Conservation (phyloP, 2,329 filamentous ascomycete species). For the Botrytis fabae region DNA sequence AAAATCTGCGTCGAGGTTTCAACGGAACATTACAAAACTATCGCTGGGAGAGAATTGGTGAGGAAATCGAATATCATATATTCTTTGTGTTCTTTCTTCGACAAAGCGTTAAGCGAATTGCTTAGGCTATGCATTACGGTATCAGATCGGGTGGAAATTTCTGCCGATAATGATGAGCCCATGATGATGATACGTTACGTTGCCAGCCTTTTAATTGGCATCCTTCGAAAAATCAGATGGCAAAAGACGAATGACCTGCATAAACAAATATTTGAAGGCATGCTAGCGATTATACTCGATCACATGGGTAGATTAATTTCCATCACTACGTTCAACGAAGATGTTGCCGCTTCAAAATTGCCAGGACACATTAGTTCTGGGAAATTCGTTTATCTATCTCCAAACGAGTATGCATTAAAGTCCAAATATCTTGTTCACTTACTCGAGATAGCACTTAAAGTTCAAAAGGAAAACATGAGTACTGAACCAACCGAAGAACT, state of each 20-base stretch:
- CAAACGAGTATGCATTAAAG: neutral
- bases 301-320: constrained; percentile 44
- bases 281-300: constrained; percentile 43
- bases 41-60: neutral
- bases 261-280: constrained; percentile 44
- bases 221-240: neutral
- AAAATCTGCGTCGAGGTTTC: neutral
- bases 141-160: neutral
- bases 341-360: neutral
- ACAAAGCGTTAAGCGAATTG: neutral
- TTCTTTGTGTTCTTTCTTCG: constrained; percentile 3
- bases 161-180: neutral
- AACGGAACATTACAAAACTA: neutral
- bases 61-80: neutral
- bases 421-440: neutral
- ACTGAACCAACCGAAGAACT: neutral
- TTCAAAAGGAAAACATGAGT: neutral
- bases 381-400: too few species aligned
- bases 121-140: neutral
- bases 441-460: neutral
- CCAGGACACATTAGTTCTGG: neutral
- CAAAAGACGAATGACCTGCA: neutral
- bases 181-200: neutral
- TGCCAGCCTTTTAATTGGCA: neutral
- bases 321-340: neutral